Base-by-base conservation (phyloP, 192 early-diverging fungal species). In the Coemansia sp. region DNA sequence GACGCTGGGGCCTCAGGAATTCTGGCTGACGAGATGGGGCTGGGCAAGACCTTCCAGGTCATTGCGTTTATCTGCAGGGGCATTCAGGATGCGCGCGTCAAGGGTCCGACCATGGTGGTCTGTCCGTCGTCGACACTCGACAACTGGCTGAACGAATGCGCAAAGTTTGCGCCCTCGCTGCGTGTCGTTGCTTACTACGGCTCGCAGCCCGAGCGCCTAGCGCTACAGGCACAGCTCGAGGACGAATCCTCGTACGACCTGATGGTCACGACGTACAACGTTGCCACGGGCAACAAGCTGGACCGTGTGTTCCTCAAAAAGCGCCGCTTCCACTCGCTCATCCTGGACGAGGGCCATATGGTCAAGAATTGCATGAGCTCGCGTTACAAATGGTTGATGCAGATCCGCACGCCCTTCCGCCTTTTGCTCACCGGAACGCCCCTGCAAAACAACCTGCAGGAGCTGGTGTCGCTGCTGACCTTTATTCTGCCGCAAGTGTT, bases 11-110 rank as follows among this genome's bases (percentile, higher is more conserved):
- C 88, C 0, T 90, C 90, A 3, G 89, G 90, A 0, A 93, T 95
- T 24, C 50, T 88, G 40, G 82, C 81, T 0, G 83, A 85, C 52
- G 80, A 83, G 78, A 95, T 95, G 91, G 91, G 93, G 22, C 82
- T 95, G 17, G 93, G 93, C 17, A 95, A 95, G 68, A 95, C 91
- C 13, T 88, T 88, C 17, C 92, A 96, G 44, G 87, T 93, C 7
- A 93, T 96, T 59, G 62, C 82, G 22, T 93, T 93, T 50, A 41
- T 96, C 25, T 71, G 78, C 32, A 50, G 50, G 29, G 68, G 80
- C 3, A 48, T 77, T 1, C 65, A 75, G 39, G 55, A 62, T 2
- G 51, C 23, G 1, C 25, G 48, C 0, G 49, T 52, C 17, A 46
- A 63, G 1, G 84, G 87, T 0, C 89, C 90, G 5, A 87, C 87